Evolutionary conservation across 2,329 filamentous ascomycete species (phyloP), one percentile per base, ranked within the genome.

Genomic region (Zarea fungicola): DNA sequence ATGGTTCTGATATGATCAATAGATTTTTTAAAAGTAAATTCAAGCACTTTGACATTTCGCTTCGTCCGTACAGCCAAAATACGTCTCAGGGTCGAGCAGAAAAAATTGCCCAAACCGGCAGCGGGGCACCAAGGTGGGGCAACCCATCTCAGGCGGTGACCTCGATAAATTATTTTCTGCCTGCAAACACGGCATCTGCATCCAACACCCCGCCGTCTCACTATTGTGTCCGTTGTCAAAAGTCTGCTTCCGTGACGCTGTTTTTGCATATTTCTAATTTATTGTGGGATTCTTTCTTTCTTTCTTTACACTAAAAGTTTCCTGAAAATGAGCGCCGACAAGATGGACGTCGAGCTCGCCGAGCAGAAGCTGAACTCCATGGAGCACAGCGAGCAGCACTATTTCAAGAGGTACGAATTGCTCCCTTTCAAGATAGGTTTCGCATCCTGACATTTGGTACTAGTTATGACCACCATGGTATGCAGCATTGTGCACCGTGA

Each of bases 401-500:
- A 97, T 78, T 97, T 97, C 77, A 97, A 96, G 75, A 96, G 90
- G 91, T 95, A 52, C n/a, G n/a, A n/a, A n/a, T n/a, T 55, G 60
- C 67, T 52, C 26, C 48, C 25, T 41, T 39, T 34, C 13, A 16
- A 11, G 16, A 18, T n/a, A 5, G 35, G 26, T 57, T 52, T 52
- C 40, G 10, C 49, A 63, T 42, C 61, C 69, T 76, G 60, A 77
- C 62, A 32, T 31, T 22, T 21, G 14, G 16, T 48, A 48, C 58
- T 68, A 96, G 91, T 71, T 97, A 97, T 71, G 95, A 97, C 70
- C 93, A 97, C 73, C 92, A 97, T 80, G 92, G 91, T 91, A 83
- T 55, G 60, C 45, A 42, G 29, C 22, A 32, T 31, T 53, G 41
- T 39, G 42, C 37, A 56, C 54, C 50, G 52, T 50, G 51, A 29